Evolutionary conservation across 768 basidiomycete species (phyloP), one percentile per base, ranked within the genome.

Genomic region (Russula lepida): DNA sequence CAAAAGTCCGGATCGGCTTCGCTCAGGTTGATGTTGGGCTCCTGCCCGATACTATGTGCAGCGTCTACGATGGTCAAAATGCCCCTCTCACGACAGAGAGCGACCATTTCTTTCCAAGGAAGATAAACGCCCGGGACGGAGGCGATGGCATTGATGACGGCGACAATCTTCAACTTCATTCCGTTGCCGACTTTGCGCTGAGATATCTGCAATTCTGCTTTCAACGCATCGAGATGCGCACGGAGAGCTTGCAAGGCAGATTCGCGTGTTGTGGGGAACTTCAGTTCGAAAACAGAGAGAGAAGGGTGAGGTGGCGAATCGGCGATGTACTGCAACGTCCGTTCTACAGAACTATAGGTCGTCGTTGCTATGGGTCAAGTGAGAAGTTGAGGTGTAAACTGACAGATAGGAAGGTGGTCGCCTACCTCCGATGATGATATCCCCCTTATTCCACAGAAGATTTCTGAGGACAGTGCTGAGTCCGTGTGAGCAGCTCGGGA

Each of bases 31-130:
- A 89, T 77, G 56, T 80, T 72, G 6, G 79, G 66, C 67, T 89
- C 83, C 66, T 88, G 88, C 0, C 90, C 90, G 43, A 92, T 80
- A 4, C 83, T 80, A 68, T 92, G 90, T 6, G 90, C 90, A 1
- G 81, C 92, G 67, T 94, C 92, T 15, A 94, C 72, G n/a, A 93
- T 65, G 33, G 79, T 85, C 71, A 80, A 79, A 0, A 85, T 78
- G 0, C 81, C 81, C 41, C 84, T 81, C 63, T 84, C 78, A 55
- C 77, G 75, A 68, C 85, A 86, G n/a, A 89, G 73, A 3, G 76
- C 69, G 1, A 86, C 82, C 70, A 91, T 77, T 60, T 81, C 79
- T 69, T 83, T 75, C 90, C 88, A 92, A 1, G 90, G 90, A 59
- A 88, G 72, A 3, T 74, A 68, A 6, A 80, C 75, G 0, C 84